Evolutionary conservation across 768 basidiomycete genomes (phyloP), one percentile per base, ranked within the genome.

Genomic region (Mycena leptocephala): DNA sequence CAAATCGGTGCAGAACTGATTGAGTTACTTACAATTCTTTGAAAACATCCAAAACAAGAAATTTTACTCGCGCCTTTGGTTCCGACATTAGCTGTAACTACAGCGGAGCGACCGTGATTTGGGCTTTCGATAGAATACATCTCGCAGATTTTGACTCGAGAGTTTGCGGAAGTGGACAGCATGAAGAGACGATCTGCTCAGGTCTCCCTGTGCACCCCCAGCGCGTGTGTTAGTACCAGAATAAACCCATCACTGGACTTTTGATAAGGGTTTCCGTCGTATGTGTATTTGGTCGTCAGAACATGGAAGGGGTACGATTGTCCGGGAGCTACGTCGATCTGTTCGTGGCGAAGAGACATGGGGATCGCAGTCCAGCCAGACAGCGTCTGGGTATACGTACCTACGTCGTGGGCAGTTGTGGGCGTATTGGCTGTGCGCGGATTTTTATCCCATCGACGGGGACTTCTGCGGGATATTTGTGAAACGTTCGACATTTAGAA

Each of bases 131-230:
- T 55, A 1, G 70, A 72, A 39, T 63, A 26, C 2, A 63, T 30
- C n/a, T 63, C 59, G n/a, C 58, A 41, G n/a, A 70, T 53, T 18
- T 72, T 55, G 24, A 63, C 37, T 55, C 5, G 32, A 28, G 32
- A 32, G 11, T 7, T 28, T 9, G 33, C 26, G 5, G 48, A 48
- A 7, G 32, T 39, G 13, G 32, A 39, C 20, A 70, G 69, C 16
- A 1, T 24, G 61, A 63, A 72, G 28, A 72, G 30, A 41, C 55
- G n/a, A 55, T 41, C 26, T 72, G n/a, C 70, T 61, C 70, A 72
- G 18, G 61, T 72, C 61, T 72, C 70, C 61, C 26, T 63, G 61
- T 73, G 72, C 9, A 73, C 72, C 7, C 35, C 51, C 51, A 73
- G n/a, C 14, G 72, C 43, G 41, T 66, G 72, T 16, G 55, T 55